Evolutionary conservation across 345 rosid genomes (phyloP), one percentile per base, ranked within the genome.

Genomic region (Turnera subulata): DNA sequence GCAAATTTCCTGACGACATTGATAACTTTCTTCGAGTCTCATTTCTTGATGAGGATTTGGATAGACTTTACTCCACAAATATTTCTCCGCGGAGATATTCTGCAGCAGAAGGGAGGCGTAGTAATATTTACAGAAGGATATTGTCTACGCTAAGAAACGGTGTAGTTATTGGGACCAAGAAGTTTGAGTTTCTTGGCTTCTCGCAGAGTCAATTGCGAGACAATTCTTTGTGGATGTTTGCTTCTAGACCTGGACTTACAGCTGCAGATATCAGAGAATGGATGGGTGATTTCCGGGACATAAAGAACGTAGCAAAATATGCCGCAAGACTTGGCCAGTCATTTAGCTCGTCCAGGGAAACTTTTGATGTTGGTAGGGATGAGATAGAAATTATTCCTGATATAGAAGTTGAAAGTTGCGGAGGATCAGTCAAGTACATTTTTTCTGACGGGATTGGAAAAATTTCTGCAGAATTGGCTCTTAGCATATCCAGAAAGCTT

Each of bases 191-290:
- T 72, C 79, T 84, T 3, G 91, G 82, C 39, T 84, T 80, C 40
- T 84, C 88, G 1, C 50, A 68, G 1, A 76, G 80, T 59, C 85
- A 84, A 13, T 6, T 84, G 15, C 56, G 80, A 13, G 91, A 80
- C 15, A 74, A 63, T 52, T 80, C 91, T 0, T 64, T 68, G 6
- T 82, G 91, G 91, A 82, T 84, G 88, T 82, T 84, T 70, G 88
- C 91, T 15, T 73, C 85, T 1, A 72, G 46, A 44, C 55, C 57
- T 1, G 75, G 72, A 42, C 68, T 78, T 15, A 78, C 68, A 0
- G 76, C 85, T 12, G 66, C 51, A 14, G 50, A 32, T 38, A 84
- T 82, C 14, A 69, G 89, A 70, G 59, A 23, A 6, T 56, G 70
- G 71, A 66, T 78, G 80, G 80, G 78, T 20, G 69, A 78, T 35